Conservation (phyloP, 139 green algal genomes). For the Picochlorum sp. region DNA sequence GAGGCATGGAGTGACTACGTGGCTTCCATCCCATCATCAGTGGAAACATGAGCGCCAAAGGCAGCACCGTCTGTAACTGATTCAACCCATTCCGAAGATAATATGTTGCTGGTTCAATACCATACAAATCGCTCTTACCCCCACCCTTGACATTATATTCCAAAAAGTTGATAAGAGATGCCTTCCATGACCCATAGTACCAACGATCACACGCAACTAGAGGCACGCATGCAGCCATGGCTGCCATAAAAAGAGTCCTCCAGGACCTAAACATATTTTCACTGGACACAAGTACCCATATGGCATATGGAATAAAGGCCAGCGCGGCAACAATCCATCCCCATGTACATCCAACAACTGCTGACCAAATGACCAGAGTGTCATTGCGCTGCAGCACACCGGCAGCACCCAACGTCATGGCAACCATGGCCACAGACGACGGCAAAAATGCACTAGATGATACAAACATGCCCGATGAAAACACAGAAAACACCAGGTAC, state of each 20-base stretch:
- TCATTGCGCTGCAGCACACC: conserved; percentile 30
- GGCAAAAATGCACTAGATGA: conserved; percentile 63
- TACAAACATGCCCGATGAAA: conserved; percentile 47
- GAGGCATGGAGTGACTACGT: too few relatives aligned
- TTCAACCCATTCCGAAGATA: conserved; percentile 64
- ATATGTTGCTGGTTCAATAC: conserved; percentile 54
- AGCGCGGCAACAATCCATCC: conserved; percentile 70
- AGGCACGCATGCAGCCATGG: conserved; percentile 20
- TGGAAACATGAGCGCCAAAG: conserved; percentile 33
- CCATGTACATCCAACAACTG: conserved; percentile 53
- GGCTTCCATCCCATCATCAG: not conserved
- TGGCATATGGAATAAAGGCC: conserved; percentile 48
- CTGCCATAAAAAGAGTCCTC: not conserved
- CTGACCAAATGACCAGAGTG: conserved; percentile 23
- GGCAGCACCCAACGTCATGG: conserved; percentile 48
- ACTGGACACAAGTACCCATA: conserved; percentile 31
- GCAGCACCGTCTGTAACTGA: conserved; percentile 48
- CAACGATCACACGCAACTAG: conserved; percentile 27
- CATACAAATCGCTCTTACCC: conserved; percentile 65
- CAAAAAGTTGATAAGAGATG: conserved; percentile 69
- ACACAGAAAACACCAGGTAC: conserved; percentile 40
- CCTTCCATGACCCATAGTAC: conserved; percentile 48
- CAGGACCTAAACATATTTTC: conserved; percentile 14
- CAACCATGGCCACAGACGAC: conserved; percentile 69
- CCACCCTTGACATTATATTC: conserved; percentile 61